Evolutionary conservation across 768 basidiomycete species (phyloP).

Genomic region (Xerocomellus chrysenteron): DNA sequence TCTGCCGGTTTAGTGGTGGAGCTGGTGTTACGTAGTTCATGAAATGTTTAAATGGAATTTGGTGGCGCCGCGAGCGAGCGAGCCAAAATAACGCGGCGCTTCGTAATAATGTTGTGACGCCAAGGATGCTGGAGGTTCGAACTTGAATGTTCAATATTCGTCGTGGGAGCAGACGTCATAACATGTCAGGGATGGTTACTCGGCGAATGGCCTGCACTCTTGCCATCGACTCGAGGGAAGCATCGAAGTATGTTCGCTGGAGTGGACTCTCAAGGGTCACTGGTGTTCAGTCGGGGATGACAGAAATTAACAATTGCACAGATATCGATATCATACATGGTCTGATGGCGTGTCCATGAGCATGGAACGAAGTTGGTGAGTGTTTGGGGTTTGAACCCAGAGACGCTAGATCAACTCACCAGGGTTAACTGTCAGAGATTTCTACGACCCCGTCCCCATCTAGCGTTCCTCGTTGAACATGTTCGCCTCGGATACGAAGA

Average conservation of each 20-base stretch:
- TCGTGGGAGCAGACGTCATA: not conserved
- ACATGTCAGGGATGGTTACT: not conserved
- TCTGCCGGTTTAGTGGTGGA: slow-evolving; percentile 6
- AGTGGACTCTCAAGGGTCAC: not conserved
- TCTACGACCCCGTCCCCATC: slow-evolving; percentile 56
- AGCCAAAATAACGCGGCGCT: not conserved
- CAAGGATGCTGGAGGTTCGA: not conserved
- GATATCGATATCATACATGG: slow-evolving; percentile 12
- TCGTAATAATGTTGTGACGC: not conserved
- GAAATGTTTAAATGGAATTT: not conserved
- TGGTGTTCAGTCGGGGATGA: not conserved
- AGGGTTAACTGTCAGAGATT: slow-evolving; percentile 35
- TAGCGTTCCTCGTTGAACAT: slow-evolving; percentile 51
- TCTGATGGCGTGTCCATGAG: not conserved
- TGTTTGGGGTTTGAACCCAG: not conserved
- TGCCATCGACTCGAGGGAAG: not conserved
- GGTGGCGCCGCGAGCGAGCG: not conserved
- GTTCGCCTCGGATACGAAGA: slow-evolving; percentile 75
- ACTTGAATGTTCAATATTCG: not conserved
- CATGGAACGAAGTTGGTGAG: not conserved
- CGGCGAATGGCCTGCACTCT: not conserved
- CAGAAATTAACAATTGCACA: not conserved
- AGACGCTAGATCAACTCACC: slow-evolving; percentile 2
- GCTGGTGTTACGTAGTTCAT: slow-evolving; percentile 15
- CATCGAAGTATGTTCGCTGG: not conserved